Percentiles rank a stretch among this genome's conserved stretches.
Conservation (phyloP, 495 filamentous ascomycete species). For the Penicillium daleae region DNA sequence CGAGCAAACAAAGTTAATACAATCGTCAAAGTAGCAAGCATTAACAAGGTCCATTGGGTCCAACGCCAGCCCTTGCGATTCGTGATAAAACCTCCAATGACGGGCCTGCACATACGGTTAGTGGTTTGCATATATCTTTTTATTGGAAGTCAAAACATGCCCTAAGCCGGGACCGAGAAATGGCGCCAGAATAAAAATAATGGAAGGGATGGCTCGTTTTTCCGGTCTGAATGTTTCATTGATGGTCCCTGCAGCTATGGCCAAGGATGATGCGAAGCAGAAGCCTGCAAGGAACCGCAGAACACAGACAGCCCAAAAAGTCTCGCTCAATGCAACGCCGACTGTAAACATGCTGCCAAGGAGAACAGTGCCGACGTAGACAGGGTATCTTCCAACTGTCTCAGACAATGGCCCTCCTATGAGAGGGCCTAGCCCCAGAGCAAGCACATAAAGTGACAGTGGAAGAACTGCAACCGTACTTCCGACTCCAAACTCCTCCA, state of each 20-base stretch:
- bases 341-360: slow-evolving; percentile 64
- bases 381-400: slow-evolving; percentile 56
- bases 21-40: slow-evolving; percentile 49
- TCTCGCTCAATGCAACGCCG: slow-evolving; percentile 61
- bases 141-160: too few relatives aligned
- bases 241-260: slow-evolving; percentile 50
- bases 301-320: slow-evolving; percentile 57
- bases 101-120: slow-evolving; percentile 55
- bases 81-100: slow-evolving; percentile 65
- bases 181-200: slow-evolving; percentile 43
- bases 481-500: slow-evolving; percentile 49
- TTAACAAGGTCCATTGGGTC: slow-evolving; percentile 60
- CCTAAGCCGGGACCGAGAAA: slow-evolving; percentile 38
- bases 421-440: slow-evolving; percentile 61
- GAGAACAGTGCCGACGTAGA: slow-evolving; percentile 57
- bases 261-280: slow-evolving; percentile 40
- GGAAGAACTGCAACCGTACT: slow-evolving; percentile 58
- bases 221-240: slow-evolving; percentile 45
- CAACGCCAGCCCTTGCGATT: slow-evolving; percentile 64
- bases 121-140: too few relatives aligned
- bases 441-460: slow-evolving; percentile 59
- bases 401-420: slow-evolving; percentile 64
- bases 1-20: slow-evolving; percentile 29
- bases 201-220: slow-evolving; percentile 39
- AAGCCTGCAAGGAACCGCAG: slow-evolving; percentile 67